Conservation (phyloP, 2,329 filamentous ascomycete species). For the Alternaria novae-zelandiae region DNA sequence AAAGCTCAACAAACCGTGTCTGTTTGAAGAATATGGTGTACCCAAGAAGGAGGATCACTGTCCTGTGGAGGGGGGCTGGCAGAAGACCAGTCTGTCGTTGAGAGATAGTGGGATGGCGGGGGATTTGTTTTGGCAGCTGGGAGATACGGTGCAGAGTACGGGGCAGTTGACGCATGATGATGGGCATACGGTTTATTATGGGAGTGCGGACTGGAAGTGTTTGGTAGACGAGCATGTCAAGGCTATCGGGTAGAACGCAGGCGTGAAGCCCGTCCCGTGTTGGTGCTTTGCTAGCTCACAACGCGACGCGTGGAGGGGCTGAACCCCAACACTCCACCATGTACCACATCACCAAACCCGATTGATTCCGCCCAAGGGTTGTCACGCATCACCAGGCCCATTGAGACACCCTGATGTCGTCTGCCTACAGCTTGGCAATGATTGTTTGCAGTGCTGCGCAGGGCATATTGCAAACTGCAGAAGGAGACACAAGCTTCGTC, state of each 20-base stretch:
- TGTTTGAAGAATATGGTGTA: constrained; percentile 51
- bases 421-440: not conserved
- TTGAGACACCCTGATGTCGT: not conserved
- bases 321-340: constrained; percentile 1
- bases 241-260: constrained; percentile 26
- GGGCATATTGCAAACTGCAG: not conserved
- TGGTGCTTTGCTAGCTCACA: not conserved
- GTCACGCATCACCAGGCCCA: not conserved
- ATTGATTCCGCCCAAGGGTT: constrained; percentile 1
- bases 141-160: constrained; percentile 30
- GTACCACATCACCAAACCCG: constrained; percentile 3
- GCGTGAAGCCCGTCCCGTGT: not conserved
- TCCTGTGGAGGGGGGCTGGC: constrained; percentile 38
- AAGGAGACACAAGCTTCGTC: not conserved
- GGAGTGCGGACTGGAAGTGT: constrained; percentile 38
- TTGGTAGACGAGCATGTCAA: constrained; percentile 38
- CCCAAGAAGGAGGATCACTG: constrained; percentile 30
- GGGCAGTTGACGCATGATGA: constrained; percentile 37
- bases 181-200: constrained; percentile 42
- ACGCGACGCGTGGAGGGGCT: not conserved
- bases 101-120: constrained; percentile 37
- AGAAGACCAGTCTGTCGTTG: constrained; percentile 33
- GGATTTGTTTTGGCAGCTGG: constrained; percentile 46
- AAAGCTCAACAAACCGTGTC: constrained; percentile 48
- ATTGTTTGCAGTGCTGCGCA: not conserved